Percentiles rank a stretch among this genome's conserved stretches.
Conservation (phyloP, 1,284 basidiomycete genomes). For the Moniliella sp. region DNA sequence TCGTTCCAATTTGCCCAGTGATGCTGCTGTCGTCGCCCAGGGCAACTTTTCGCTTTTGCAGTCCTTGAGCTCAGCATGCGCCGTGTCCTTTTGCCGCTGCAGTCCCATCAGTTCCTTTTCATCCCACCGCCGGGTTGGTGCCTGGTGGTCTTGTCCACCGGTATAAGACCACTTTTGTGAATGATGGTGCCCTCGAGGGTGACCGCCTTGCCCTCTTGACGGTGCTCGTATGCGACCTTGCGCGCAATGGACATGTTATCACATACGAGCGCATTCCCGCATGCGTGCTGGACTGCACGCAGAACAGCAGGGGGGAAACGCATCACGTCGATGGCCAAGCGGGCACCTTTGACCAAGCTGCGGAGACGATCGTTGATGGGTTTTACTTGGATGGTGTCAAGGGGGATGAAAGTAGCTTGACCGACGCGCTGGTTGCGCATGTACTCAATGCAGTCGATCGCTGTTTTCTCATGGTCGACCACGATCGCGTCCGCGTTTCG, state of each 20-base stretch:
- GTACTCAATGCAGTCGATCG: constrained; percentile 91
- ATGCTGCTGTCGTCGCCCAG: too few relatives aligned
- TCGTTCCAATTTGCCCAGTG: too few relatives aligned
- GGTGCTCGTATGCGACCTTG: constrained; percentile 74
- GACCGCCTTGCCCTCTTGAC: constrained; percentile 87
- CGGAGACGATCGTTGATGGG: constrained; percentile 83
- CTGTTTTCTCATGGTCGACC: constrained; percentile 84
- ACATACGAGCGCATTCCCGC: constrained; percentile 80
- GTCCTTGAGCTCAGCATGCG: constrained; percentile 59
- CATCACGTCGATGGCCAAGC: constrained; percentile 75
- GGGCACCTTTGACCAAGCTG: constrained; percentile 67
- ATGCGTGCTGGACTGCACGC: constrained; percentile 82
- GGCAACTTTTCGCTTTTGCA: too few relatives aligned
- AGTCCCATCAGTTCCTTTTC: constrained; percentile 80
- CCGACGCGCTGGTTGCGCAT: constrained; percentile 81
- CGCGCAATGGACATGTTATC: constrained; percentile 79
- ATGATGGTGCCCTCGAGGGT: constrained; percentile 90
- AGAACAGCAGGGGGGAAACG: constrained; percentile 38
- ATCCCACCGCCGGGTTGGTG: constrained; percentile 44
- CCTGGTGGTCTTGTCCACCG: constrained; percentile 59
- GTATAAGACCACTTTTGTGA: constrained; percentile 94
- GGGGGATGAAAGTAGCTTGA: constrained; percentile 85
- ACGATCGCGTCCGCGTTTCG: constrained; percentile 86
- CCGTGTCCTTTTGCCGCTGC: constrained; percentile 43
- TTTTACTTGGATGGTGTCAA: constrained; percentile 84